Percentiles rank a stretch among this genome's conserved stretches.
These are phyloP conservation scores for Globisporangium polare DNA, from an alignment of 352 stramenopile species.

Conservation along the genomic window DNA sequence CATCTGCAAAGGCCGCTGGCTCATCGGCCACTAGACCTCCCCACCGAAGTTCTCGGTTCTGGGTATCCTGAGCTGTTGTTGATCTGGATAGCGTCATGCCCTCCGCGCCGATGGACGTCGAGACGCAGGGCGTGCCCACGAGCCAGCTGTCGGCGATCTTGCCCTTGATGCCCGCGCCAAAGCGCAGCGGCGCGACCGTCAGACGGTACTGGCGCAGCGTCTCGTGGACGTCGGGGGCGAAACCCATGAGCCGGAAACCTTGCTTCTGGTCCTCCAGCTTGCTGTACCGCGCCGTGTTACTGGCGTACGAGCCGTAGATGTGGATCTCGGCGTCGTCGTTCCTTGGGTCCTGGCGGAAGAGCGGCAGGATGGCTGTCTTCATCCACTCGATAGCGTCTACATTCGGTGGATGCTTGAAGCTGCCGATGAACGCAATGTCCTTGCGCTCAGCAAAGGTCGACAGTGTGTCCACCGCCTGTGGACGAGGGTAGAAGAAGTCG, in stretches of 20 bases:
- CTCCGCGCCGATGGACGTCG: slow-evolving; percentile 87
- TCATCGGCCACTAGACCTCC: slow-evolving; percentile 51
- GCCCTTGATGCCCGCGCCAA: slow-evolving; percentile 93
- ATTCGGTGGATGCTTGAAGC: slow-evolving; percentile 92
- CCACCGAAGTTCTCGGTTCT: slow-evolving; percentile 31
- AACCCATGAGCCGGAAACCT: slow-evolving; percentile 78
- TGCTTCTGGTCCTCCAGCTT: slow-evolving; percentile 45
- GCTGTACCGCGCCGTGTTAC: slow-evolving; percentile 36
- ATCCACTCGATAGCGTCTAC: slow-evolving; percentile 87
- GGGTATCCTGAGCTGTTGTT: neutral
- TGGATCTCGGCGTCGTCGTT: slow-evolving; percentile 47
- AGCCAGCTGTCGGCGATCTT: slow-evolving; percentile 94
- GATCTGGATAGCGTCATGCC: slow-evolving; percentile 44
- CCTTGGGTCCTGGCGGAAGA: slow-evolving; percentile 42
- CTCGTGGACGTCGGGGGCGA: slow-evolving; percentile 65
- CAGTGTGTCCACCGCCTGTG: slow-evolving; percentile 15
- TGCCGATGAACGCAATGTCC: slow-evolving; percentile 89
- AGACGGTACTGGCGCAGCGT: slow-evolving; percentile 68
- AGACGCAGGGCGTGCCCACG: slow-evolving; percentile 86
- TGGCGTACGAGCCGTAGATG: slow-evolving; percentile 83
- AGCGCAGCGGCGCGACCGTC: slow-evolving; percentile 88
- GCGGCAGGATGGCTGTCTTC: slow-evolving; percentile 59
- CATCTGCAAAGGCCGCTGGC: slow-evolving; percentile 32
- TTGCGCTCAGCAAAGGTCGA: slow-evolving; percentile 27
- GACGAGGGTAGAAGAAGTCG: slow-evolving; percentile 65